Evolutionary conservation across 2,329 filamentous ascomycete genomes (phyloP).

Genomic region (Colletotrichum acutatum): DNA sequence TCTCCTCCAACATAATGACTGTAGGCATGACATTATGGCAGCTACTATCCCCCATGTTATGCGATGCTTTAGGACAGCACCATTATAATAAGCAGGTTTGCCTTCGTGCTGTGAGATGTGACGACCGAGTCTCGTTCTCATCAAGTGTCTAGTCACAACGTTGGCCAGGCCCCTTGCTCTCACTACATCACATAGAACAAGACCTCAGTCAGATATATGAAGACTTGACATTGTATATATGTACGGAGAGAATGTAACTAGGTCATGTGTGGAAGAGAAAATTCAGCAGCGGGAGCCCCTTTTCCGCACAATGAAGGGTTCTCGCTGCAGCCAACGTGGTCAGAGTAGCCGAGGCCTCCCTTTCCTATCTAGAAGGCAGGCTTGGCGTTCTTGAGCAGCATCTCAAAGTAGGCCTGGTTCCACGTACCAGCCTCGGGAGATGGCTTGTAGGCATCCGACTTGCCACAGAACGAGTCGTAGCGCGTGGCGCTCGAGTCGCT

Average conservation of each 20-base stretch:
- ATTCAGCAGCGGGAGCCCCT: background rate
- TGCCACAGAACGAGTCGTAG: slow-evolving; percentile 52
- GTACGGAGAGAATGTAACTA: background rate
- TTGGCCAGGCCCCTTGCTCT: background rate
- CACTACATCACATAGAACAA: background rate
- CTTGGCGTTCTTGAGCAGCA: slow-evolving; percentile 39
- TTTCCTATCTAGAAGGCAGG: slow-evolving; percentile 23
- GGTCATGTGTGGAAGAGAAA: background rate
- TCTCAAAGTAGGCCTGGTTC: slow-evolving; percentile 44
- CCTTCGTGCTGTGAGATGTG: background rate
- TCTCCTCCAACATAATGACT: background rate
- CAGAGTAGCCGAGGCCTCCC: background rate
- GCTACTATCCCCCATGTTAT: background rate
- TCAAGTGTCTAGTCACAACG: background rate
- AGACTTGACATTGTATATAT: background rate
- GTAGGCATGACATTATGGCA: background rate
- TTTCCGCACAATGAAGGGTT: background rate
- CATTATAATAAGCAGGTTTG: background rate
- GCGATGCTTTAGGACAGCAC: too few relatives aligned
- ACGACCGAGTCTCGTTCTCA: background rate
- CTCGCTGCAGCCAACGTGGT: background rate
- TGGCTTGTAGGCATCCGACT: slow-evolving; percentile 55
- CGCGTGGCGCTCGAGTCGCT: slow-evolving; percentile 47
- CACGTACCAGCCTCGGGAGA: slow-evolving; percentile 64
- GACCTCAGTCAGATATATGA: background rate